Conservation (phyloP, 2,329 filamentous ascomycete species). For the Thelonectria blattea region DNA sequence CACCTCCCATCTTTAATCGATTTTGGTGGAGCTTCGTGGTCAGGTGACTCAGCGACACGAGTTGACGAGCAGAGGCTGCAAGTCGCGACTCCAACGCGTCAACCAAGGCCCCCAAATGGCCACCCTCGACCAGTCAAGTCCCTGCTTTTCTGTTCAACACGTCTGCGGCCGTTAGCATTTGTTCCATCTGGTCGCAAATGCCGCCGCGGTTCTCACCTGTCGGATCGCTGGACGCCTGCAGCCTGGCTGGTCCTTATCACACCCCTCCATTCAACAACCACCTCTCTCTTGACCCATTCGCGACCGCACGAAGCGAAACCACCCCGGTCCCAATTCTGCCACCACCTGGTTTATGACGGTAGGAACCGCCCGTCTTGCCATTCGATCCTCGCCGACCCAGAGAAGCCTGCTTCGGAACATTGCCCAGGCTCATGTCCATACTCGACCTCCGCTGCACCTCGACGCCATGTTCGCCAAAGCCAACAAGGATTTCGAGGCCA, state of each 20-base stretch:
- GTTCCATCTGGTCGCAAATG: not conserved
- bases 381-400: slow-evolving; percentile 47
- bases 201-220: not conserved
- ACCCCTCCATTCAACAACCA: not conserved
- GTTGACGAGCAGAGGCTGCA: slow-evolving; percentile 17
- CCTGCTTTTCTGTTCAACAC: slow-evolving; percentile 17
- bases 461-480: slow-evolving; percentile 47
- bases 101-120: slow-evolving; percentile 16
- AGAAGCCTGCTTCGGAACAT: slow-evolving; percentile 36
- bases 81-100: slow-evolving; percentile 33
- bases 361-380: slow-evolving; percentile 39
- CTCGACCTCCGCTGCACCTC: slow-evolving; percentile 22
- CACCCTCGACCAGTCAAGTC: slow-evolving; percentile 13
- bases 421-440: slow-evolving; percentile 35
- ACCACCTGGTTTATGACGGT: slow-evolving; percentile 44
- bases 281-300: not conserved
- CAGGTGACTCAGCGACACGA: slow-evolving; percentile 33
- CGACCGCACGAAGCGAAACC: not conserved
- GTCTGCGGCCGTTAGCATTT: slow-evolving; percentile 23
- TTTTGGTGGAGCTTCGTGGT: not conserved
- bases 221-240: not conserved
- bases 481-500: slow-evolving; percentile 48
- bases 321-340: not conserved
- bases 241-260: slow-evolving; percentile 1
- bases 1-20: not conserved